Conservation (phyloP, 306 rosid species). For the Rubus parviflorus region DNA sequence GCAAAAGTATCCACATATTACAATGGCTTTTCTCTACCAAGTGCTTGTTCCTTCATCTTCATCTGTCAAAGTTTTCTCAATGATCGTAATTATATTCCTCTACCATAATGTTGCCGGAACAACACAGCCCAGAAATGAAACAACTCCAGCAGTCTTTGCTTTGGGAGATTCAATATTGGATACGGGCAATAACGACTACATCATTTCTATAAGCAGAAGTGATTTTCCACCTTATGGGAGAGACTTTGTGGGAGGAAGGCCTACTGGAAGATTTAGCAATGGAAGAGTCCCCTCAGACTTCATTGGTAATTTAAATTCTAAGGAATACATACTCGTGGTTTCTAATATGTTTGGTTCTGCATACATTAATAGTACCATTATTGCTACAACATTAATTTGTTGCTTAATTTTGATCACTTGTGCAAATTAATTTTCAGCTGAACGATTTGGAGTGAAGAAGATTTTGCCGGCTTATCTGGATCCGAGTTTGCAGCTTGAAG, state of each 20-base stretch:
- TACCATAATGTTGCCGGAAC: slow-evolving; percentile 6
- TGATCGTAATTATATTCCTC: slow-evolving; percentile 4
- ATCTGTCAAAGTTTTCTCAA: slow-evolving; percentile 5
- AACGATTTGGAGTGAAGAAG: slow-evolving; percentile 54
- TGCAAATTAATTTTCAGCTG: slow-evolving; percentile 37
- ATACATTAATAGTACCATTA: background rate
- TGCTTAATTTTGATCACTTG: background rate
- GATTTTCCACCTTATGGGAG: slow-evolving; percentile 71
- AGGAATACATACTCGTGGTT: background rate
- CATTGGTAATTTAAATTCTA: slow-evolving; percentile 31
- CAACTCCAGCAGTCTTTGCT: slow-evolving; percentile 51
- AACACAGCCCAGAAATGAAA: slow-evolving; percentile 35
- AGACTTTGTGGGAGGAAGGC: slow-evolving; percentile 48
- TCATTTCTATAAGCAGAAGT: slow-evolving; percentile 43
- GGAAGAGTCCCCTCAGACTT: slow-evolving; percentile 63
- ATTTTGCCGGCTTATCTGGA: slow-evolving; percentile 62
- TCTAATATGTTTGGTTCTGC: background rate
- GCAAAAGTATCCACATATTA: background rate
- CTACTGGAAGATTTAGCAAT: slow-evolving; percentile 73
- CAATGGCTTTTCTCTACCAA: slow-evolving; percentile 18
- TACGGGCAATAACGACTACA: slow-evolving; percentile 60
- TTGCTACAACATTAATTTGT: background rate
- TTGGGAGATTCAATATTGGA: slow-evolving; percentile 81
- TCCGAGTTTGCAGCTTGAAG: slow-evolving; percentile 49
- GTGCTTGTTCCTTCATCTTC: slow-evolving; percentile 2